Evolutionary conservation across 2,329 filamentous ascomycete species (phyloP).

Genomic region (Aureobasidium sp.): DNA sequence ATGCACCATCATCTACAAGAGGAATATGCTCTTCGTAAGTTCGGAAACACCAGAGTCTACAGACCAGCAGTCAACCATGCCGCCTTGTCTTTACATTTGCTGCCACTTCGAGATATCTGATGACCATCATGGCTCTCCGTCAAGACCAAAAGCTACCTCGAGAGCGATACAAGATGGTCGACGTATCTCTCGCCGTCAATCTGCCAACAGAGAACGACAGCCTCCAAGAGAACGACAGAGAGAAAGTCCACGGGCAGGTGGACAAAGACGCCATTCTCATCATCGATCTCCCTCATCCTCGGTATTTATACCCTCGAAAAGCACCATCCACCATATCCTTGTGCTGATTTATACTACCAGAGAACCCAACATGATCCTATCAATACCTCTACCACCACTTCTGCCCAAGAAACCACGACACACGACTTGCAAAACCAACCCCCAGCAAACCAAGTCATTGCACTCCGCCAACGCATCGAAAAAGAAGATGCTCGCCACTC

Average conservation of each 20-base stretch:
- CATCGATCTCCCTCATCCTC: not conserved
- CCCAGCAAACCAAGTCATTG: not conserved
- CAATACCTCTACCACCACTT: not conserved
- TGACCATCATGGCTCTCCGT: not conserved
- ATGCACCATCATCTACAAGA: not conserved
- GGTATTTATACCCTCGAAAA: not conserved
- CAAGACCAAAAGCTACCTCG: not conserved
- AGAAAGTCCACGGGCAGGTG: not conserved
- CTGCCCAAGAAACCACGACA: not conserved
- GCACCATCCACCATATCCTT: not conserved
- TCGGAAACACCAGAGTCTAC: too few relatives aligned
- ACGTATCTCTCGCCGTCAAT: not conserved
- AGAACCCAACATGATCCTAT: too few relatives aligned
- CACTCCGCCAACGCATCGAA: not conserved
- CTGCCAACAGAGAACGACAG: not conserved
- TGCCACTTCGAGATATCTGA: constrained; percentile 5
- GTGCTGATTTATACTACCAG: not conserved
- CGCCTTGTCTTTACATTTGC: constrained; percentile 4
- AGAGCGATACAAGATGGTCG: not conserved
- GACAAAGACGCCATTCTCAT: not conserved
- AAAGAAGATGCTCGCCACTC: not conserved
- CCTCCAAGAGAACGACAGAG: not conserved
- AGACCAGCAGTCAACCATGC: not conserved
- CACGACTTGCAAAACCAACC: not conserved
- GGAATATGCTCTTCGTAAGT: not conserved